A percentile compares a stretch with the other conserved stretches of the same genome.
phyloP scores from a whole-genome alignment of 768 basidiomycete genomes.

The Xerocomellus chrysenteron region DNA sequence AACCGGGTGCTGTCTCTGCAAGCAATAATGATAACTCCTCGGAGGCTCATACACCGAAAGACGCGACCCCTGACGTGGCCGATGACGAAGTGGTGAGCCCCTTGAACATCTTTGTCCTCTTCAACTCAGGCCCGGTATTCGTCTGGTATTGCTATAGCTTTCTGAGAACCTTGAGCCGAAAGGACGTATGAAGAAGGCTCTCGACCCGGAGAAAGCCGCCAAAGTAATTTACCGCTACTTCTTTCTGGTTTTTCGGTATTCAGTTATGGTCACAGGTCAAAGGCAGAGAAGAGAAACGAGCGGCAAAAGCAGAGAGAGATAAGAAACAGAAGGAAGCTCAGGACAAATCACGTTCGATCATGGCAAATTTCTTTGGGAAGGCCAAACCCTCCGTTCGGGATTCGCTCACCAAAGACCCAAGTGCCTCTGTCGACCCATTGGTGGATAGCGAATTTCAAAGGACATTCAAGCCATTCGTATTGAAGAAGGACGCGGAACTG shows the following conservation, averaged over 20 bases:
- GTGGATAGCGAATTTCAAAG: conserved; percentile 65
- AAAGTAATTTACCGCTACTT: conserved; percentile 21
- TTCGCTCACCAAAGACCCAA: conserved; percentile 25
- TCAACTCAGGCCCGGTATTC: neutral
- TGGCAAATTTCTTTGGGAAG: conserved; percentile 80
- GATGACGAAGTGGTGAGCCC: conserved; percentile 42
- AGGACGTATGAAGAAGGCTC: conserved; percentile 48
- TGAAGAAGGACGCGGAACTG: conserved; percentile 71
- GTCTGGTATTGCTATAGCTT: conserved; percentile 8
- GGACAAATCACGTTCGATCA: conserved; percentile 68
- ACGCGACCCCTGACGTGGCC: conserved; percentile 28
- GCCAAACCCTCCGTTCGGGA: conserved; percentile 37
- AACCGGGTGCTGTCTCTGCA: conserved; percentile 1
- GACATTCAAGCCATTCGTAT: conserved; percentile 74
- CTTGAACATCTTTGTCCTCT: neutral
- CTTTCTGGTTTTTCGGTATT: neutral
- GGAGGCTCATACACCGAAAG: conserved; percentile 31
- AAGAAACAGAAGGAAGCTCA: conserved; percentile 70
- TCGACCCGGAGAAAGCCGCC: conserved; percentile 53
- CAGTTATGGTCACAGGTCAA: conserved; percentile 50
- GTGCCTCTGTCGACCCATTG: conserved; percentile 34
- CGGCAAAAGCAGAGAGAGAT: conserved; percentile 67
- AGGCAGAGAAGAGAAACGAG: conserved; percentile 65
- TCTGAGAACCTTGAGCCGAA: conserved; percentile 29
- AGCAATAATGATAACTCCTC: neutral